Evolutionary conservation across 2,329 filamentous ascomycete genomes (phyloP).

Genomic region (Fusarium keratoplasticum): DNA sequence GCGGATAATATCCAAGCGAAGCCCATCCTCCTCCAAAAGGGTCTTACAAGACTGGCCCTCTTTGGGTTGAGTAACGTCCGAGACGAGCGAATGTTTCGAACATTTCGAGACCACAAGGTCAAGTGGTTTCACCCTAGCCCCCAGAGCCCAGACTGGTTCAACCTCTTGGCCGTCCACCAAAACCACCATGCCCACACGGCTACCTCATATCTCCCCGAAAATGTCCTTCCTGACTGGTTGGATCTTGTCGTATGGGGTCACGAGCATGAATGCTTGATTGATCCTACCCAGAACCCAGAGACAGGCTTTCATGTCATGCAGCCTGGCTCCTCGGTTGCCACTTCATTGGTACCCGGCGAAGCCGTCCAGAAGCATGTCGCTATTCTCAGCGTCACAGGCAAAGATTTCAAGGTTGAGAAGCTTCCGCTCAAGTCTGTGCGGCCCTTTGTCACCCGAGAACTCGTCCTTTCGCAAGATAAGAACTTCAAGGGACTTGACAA

Average conservation of each 20-base stretch:
- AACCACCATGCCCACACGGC: slow-evolving; percentile 94
- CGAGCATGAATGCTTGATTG: slow-evolving; percentile 94
- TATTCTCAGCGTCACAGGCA: slow-evolving; percentile 85
- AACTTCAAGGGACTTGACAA: slow-evolving; percentile 82
- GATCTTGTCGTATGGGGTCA: slow-evolving; percentile 97
- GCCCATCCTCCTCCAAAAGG: slow-evolving; percentile 93
- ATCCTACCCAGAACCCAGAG: slow-evolving; percentile 84
- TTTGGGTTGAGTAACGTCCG: slow-evolving; percentile 97
- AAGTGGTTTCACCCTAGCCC: slow-evolving; percentile 89
- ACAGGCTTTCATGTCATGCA: slow-evolving; percentile 97
- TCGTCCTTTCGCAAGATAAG: slow-evolving; percentile 80
- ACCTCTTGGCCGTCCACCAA: slow-evolving; percentile 93
- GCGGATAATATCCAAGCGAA: slow-evolving; percentile 96
- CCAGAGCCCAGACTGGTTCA: slow-evolving; percentile 93
- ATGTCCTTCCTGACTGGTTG: slow-evolving; percentile 90
- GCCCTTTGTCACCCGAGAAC: slow-evolving; percentile 88
- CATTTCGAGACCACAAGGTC: slow-evolving; percentile 92
- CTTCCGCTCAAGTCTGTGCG: slow-evolving; percentile 89
- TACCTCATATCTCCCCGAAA: slow-evolving; percentile 94
- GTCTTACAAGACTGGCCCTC: slow-evolving; percentile 88
- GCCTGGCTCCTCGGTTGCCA: slow-evolving; percentile 94
- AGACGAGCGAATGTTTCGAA: slow-evolving; percentile 93
- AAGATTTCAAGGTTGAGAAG: slow-evolving; percentile 82
- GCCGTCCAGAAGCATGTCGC: slow-evolving; percentile 92
- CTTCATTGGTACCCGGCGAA: slow-evolving; percentile 89